phyloP scores from a whole-genome alignment of 345 rosid species.

The Populus davidiana region DNA sequence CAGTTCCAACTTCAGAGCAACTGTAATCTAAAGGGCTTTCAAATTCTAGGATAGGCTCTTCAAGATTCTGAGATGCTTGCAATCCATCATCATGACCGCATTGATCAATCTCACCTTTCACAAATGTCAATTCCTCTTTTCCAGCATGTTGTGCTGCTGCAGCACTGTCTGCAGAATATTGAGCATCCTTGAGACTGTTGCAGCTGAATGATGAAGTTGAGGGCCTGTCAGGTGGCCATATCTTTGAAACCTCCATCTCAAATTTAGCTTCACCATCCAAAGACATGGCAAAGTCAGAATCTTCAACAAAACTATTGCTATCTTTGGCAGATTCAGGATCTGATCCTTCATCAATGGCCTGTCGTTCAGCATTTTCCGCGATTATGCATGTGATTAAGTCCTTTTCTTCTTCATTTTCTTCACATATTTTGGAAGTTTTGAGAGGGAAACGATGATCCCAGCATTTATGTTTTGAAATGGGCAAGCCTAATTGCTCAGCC shows the following conservation, averaged over 20 bases:
- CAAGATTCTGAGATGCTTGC: constrained; percentile 20
- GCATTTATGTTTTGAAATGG: constrained; percentile 51
- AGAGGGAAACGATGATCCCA: constrained; percentile 27
- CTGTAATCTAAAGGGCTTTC: constrained; percentile 20
- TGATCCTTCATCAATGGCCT: constrained; percentile 12
- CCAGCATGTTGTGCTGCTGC: constrained; percentile 1
- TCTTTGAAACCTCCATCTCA: constrained; percentile 13
- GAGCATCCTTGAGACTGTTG: constrained; percentile 17
- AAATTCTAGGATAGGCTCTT: constrained; percentile 28
- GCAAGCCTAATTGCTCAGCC: constrained; percentile 44
- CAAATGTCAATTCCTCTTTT: constrained; percentile 14
- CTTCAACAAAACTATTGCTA: constrained; percentile 43
- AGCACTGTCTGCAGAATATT: constrained; percentile 11
- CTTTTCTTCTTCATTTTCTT: constrained; percentile 18
- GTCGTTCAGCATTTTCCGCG: constrained; percentile 17
- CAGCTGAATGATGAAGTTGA: constrained; percentile 25
- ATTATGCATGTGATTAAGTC: neutral
- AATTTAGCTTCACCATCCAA: constrained; percentile 21
- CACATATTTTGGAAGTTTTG: constrained; percentile 10
- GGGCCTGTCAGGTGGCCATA: constrained; percentile 8
- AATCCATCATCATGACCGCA: constrained; percentile 11
- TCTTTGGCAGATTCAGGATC: constrained; percentile 44
- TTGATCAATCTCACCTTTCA: constrained; percentile 13
- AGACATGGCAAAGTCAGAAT: constrained; percentile 26
- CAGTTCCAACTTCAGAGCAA: constrained; percentile 31